phyloP scores from a whole-genome alignment of 176 grass and related monocot genomes.

The Zizania latifolia region DNA sequence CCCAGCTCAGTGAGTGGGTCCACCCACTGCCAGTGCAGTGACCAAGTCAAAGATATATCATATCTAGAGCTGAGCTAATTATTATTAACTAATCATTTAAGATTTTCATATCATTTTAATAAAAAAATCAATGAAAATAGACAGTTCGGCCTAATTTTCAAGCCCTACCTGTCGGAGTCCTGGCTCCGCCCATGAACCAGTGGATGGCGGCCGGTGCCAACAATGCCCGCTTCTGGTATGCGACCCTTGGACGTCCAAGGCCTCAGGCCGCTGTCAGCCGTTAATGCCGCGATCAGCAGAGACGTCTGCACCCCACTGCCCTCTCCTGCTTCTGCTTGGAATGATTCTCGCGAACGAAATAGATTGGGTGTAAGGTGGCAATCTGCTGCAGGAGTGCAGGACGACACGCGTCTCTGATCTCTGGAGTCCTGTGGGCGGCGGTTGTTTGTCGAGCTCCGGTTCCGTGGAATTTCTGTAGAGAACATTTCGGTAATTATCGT shows the following conservation, averaged over 20 bases:
- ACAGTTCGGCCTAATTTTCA: too few species aligned
- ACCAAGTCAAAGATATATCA: too few species aligned
- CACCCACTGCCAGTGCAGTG: too few species aligned
- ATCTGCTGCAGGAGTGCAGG: too few species aligned
- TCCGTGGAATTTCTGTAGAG: not conserved
- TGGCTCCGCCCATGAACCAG: conserved; percentile 17
- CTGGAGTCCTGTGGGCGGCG: not conserved
- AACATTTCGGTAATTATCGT: too few species aligned
- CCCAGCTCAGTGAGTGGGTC: conserved; percentile 23
- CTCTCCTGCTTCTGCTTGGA: not conserved
- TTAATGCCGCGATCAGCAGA: conserved; percentile 16
- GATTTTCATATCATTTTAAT: too few species aligned
- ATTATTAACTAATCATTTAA: too few species aligned
- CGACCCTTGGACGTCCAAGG: not conserved
- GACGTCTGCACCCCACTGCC: not conserved
- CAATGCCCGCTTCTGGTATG: conserved; percentile 19
- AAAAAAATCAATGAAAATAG: too few species aligned
- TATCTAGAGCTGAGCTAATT: too few species aligned
- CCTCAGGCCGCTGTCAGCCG: not conserved
- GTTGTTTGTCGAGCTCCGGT: not conserved
- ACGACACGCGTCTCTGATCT: not conserved
- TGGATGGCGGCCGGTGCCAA: conserved; percentile 24
- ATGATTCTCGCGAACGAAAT: not conserved
- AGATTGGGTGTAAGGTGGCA: not conserved
- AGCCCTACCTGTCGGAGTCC: too few species aligned